Evolutionary conservation across 2,329 filamentous ascomycete species (phyloP), one percentile per base, ranked within the genome.

Genomic region (Apiospora aurea): DNA sequence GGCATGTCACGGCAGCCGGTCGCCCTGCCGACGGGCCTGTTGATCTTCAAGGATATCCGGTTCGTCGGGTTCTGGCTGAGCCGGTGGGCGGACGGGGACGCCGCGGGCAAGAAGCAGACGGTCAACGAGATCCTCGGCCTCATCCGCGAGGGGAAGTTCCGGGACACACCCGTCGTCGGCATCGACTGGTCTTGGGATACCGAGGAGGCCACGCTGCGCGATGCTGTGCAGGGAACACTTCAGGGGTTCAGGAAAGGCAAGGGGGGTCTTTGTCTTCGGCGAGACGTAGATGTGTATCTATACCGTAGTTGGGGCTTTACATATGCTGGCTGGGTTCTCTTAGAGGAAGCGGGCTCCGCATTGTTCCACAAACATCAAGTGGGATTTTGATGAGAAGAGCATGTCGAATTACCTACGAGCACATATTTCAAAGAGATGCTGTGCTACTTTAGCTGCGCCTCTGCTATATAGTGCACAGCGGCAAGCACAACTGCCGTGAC

Each of bases 21-120:
- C 38, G 87, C 88, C 8, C 83, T 98, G 73, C 94, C 96, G 0
- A 93, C 95, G 0, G 93, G 93, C 0, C 86, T 97, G 76, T 85
- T 98, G 73, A 99, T 99, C 77, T 99, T 99, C 85, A 96, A 96
- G 82, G 91, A 98, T 77, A 87, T 98, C 70, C 88, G 90, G 69
- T 97, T 98, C 79, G 89, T 94, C 74, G 97, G 96, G 5, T 99
- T 98, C 83, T 99, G 96, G 96, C 91, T 98, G 34, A 96, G 93
- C 79, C 90, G 88, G 73, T 98, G 96, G 96, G 94, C 93, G 67
- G 92, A 95, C 79, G 84, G 87, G 74, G 88, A 98, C 77, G 89
- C 91, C 0, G 86, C 87, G 7, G 91, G 92, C 73, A 97, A 97
- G 85, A 89, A 89, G 80, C 88, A 87, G 79, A 97, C 94, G 64